Percentiles rank a stretch among this genome's conserved stretches.
Evolutionary conservation across 352 stramenopile genomes (phyloP).

Genomic region (Aphanomyces astaci): DNA sequence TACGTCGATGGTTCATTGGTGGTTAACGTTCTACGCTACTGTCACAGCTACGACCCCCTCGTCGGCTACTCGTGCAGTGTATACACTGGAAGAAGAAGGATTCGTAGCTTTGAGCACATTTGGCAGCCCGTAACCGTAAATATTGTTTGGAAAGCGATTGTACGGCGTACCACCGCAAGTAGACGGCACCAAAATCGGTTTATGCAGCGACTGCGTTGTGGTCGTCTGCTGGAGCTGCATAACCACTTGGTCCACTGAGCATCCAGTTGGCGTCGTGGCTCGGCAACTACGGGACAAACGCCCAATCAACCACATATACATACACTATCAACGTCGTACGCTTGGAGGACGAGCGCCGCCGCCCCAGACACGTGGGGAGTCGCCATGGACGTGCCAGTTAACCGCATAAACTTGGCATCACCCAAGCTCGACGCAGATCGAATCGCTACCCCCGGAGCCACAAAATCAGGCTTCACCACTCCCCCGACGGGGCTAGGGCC

Average conservation of each 20-base stretch:
- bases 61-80: background rate
- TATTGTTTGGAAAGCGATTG: constrained; percentile 63
- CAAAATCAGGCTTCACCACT: constrained; percentile 65
- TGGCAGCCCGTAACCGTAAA: constrained; percentile 55
- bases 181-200: constrained; percentile 60
- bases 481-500: constrained; percentile 18
- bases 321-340: constrained; percentile 21
- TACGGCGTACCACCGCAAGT: constrained; percentile 56
- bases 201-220: constrained; percentile 39
- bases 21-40: too few relatives aligned
- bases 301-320: background rate
- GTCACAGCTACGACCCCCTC: background rate
- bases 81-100: too few relatives aligned
- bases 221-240: constrained; percentile 31
- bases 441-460: constrained; percentile 58
- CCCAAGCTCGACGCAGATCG: constrained; percentile 50
- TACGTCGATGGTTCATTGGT: too few relatives aligned
- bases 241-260: background rate
- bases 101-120: constrained; percentile 30
- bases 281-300: background rate
- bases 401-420: constrained; percentile 45
- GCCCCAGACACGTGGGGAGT: constrained; percentile 57
- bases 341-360: constrained; percentile 43
- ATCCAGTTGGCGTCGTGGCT: constrained; percentile 26
- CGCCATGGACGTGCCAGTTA: constrained; percentile 72